Evolutionary conservation across 805 yeast genomes (phyloP), one percentile per base, ranked within the genome.

Genomic region (Candida insectorum): DNA sequence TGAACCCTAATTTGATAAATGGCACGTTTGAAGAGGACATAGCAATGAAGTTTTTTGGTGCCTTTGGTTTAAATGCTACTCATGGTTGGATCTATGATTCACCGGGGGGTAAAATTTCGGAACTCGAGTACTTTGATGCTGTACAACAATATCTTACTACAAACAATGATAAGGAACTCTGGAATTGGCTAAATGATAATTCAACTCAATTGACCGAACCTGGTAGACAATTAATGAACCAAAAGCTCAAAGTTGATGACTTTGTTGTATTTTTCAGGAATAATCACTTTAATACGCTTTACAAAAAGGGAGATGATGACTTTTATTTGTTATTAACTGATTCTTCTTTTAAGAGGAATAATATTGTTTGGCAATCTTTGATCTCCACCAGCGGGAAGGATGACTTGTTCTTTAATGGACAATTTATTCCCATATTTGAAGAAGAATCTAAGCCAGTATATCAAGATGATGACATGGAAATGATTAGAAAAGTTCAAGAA

Each of bases 81-180:
- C 97, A 91, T 55, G 97, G 96, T 1, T 89, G 96, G 95, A 63
- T 81, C 16, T 62, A 76, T n/a, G 71, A 71, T 31, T 7, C 17
- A 11, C 16, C 18, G 11, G 30, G 29, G 13, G 25, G 16, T 8
- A 11, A 30, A 7, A 24, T 43, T 11, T 3, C 16, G 1, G 22
- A 35, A 9, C 30, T 39, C 14, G 32, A 39, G 25, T 34, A 58
- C 6, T 67, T 60, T 45, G 89, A 83, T 42, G 67, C 68, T 2
- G 66, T 81, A 6, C 91, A 82, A 48, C 72, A 74, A 34, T 65
- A 68, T 7, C 53, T 83, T 8, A 65, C 79, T 8, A 22, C 36
- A 9, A 21, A 33, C 4, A 40, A 41, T 14, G 45, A 41, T n/a
- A 45, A 39, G 4, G 18, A n/a, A 5, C 23, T 39, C 7, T 26